Evolutionary conservation across 2,329 filamentous ascomycete species (phyloP).

Genomic region (Cyclaneusma minus): DNA sequence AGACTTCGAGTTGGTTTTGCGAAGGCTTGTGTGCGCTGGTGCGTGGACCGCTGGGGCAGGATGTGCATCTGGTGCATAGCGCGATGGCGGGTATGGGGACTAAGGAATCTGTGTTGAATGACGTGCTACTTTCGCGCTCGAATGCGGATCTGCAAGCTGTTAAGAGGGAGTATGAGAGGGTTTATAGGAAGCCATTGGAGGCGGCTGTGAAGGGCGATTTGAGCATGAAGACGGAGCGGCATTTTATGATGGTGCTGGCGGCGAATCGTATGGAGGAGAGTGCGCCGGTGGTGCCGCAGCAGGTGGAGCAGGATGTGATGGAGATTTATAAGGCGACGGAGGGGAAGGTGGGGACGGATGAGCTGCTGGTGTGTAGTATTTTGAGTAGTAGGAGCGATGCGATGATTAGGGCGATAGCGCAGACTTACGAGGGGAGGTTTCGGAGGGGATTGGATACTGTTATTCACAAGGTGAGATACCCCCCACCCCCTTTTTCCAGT

Average conservation of each 20-base stretch:
- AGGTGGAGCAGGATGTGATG: slow-evolving; percentile 61
- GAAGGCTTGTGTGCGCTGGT: slow-evolving; percentile 60
- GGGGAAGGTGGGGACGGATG: slow-evolving; percentile 56
- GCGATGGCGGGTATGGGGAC: slow-evolving; percentile 71
- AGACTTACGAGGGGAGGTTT: slow-evolving; percentile 61
- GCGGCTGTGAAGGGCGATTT: slow-evolving; percentile 62
- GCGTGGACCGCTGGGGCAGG: slow-evolving; percentile 64
- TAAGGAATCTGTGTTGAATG: slow-evolving; percentile 74
- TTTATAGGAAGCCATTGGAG: slow-evolving; percentile 52
- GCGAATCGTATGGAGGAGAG: slow-evolving; percentile 66
- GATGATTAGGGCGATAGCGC: slow-evolving; percentile 68
- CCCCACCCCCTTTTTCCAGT: too few relatives aligned
- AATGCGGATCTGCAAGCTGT: slow-evolving; percentile 85
- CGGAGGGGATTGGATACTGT: slow-evolving; percentile 54
- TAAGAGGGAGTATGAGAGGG: slow-evolving; percentile 59
- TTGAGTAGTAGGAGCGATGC: slow-evolving; percentile 61
- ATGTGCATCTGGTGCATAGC: slow-evolving; percentile 53
- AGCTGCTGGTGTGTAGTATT: slow-evolving; percentile 65
- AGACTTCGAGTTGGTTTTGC: slow-evolving; percentile 62
- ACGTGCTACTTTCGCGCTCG: slow-evolving; percentile 65
- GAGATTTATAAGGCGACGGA: slow-evolving; percentile 66
- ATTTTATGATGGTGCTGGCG: slow-evolving; percentile 70
- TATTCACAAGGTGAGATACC: slow-evolving; percentile 53
- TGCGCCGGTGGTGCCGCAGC: slow-evolving; percentile 53
- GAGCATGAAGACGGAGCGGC: slow-evolving; percentile 69